phyloP scores from a whole-genome alignment of 345 rosid species.

The Corchorus capsularis region DNA sequence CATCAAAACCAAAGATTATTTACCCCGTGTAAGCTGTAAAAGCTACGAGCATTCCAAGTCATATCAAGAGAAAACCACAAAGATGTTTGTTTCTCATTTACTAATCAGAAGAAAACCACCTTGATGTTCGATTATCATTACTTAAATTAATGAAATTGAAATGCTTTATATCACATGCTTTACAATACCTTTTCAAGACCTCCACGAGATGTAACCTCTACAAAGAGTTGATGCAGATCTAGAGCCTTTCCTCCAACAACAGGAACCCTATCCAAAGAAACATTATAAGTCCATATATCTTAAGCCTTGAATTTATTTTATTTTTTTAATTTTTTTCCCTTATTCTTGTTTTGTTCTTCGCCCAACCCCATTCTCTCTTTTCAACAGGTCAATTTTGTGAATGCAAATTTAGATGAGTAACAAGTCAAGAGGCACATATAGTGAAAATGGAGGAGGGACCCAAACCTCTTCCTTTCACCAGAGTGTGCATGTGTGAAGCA shows the following conservation, averaged over 20 bases:
- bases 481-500: neutral
- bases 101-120: neutral
- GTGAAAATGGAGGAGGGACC: neutral
- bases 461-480: neutral
- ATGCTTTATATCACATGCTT: neutral
- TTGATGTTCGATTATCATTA: too few species aligned
- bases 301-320: neutral
- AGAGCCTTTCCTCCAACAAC: slow-evolving; percentile 78
- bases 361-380: neutral
- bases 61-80: neutral
- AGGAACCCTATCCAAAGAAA: slow-evolving; percentile 58
- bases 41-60: neutral
- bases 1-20: neutral
- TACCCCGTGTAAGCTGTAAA: neutral
- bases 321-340: neutral
- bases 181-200: slow-evolving; percentile 70
- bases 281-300: slow-evolving; percentile 1
- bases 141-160: too few species aligned
- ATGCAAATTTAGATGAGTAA: neutral
- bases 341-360: neutral
- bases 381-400: neutral
- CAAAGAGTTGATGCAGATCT: slow-evolving; percentile 80
- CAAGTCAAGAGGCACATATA: neutral
- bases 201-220: slow-evolving; percentile 88
- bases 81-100: neutral